Base-by-base conservation (phyloP, 2,329 filamentous ascomycete genomes). In the Tolypocladium album region DNA sequence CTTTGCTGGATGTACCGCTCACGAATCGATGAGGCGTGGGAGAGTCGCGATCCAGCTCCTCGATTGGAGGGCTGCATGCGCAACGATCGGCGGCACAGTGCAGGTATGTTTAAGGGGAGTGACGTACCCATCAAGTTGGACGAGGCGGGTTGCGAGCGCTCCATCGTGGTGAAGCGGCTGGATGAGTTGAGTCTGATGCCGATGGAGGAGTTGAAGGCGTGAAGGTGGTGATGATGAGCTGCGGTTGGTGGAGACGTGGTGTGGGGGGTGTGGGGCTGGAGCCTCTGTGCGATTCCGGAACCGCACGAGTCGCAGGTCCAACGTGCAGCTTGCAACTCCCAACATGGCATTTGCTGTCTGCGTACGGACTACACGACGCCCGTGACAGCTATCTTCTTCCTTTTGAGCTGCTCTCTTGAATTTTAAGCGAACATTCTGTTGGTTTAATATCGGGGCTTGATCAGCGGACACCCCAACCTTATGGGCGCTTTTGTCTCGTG, bases 101-200 rank as follows among this genome's bases (percentile, higher is more conserved):
- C 13, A 27, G 12, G 27, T 2, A 4, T 9, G 1, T 22, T 3
- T 20, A 7, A 45, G 40, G 36, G 12, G 9, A 2, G 8, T 8
- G 15, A 55, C 63, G 63, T 65, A 75, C 73, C 73, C 66, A 75
- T 68, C 38, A 75, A 58, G 58, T 74, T 75, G 50, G 71, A 68
- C 56, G 69, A 65, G 27, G 69, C 62, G 22, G 64, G 61, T 50
- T 73, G 70, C 56, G 69, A 61, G 58, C 69, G 68, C 8, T 74
- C 71, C 71, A 73, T 73, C 3, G 11, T 8, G 40, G 39, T 24
- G 20, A 11, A 3, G 20, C 13, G 12, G 20, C 27, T 22, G 55
- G 17, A n/a, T 8, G 55, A 34, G 31, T 36, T 13, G 47, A 5
- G 3, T 22, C 7, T 13, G 40, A 15, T 31, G 55, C 8, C 7